Conservation (phyloP, 306 rosid species). For the Glycine soja region DNA sequence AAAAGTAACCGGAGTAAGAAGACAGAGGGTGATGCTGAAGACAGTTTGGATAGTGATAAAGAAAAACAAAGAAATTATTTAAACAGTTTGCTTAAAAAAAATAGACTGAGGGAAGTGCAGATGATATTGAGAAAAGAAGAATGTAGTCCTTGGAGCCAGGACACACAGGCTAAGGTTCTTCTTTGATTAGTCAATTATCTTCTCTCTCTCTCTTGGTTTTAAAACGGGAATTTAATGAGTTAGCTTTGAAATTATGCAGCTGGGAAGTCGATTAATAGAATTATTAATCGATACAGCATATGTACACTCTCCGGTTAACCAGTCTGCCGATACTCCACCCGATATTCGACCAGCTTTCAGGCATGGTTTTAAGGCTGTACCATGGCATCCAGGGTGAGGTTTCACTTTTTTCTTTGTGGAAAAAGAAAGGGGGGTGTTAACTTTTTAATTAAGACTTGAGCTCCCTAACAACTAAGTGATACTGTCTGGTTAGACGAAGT, state of each 20-base stretch:
- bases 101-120: slow-evolving; percentile 70
- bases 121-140: slow-evolving; percentile 70
- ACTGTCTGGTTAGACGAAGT: slow-evolving; percentile 25
- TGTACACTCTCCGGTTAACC: slow-evolving; percentile 73
- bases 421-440: background rate
- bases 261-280: slow-evolving; percentile 83
- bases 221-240: slow-evolving; percentile 32
- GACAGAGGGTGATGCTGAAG: slow-evolving; percentile 54
- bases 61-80: slow-evolving; percentile 68
- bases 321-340: slow-evolving; percentile 70
- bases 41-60: slow-evolving; percentile 59
- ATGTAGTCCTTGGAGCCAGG: slow-evolving; percentile 76
- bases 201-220: background rate
- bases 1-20: slow-evolving; percentile 55
- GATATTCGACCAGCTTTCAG: slow-evolving; percentile 87
- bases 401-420: background rate
- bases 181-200: background rate
- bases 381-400: slow-evolving; percentile 72
- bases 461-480: slow-evolving; percentile 21
- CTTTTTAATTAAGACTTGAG: background rate
- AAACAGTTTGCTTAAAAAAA: slow-evolving; percentile 67
- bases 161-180: slow-evolving; percentile 78
- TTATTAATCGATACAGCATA: slow-evolving; percentile 80
- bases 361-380: slow-evolving; percentile 67
- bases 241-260: slow-evolving; percentile 62